phyloP scores from a whole-genome alignment of 73 alveolate genomes.

The Symbiodinium pilosum region DNA sequence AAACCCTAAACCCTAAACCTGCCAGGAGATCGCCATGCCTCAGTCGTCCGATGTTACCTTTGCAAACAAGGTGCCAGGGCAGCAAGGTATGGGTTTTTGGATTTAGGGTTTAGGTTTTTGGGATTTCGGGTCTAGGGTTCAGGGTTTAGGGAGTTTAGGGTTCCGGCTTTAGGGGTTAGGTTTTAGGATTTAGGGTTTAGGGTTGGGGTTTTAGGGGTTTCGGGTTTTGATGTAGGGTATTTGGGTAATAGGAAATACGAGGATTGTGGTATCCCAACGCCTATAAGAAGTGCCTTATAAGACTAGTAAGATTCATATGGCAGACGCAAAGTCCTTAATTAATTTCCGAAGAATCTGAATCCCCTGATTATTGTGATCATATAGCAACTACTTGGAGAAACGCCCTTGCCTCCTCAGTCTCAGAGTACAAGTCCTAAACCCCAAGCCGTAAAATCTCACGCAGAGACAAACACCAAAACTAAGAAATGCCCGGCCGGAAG shows the following conservation, averaged over 20 bases:
- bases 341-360: no score
- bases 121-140: neutral
- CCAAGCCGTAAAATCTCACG: neutral
- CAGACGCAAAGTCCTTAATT: no score
- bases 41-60: slow-evolving; percentile 61
- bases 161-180: neutral
- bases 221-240: no score
- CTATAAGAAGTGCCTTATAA: no score
- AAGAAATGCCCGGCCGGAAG: neutral
- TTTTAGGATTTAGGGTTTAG: neutral
- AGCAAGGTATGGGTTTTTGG: neutral
- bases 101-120: no score
- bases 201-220: neutral
- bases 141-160: neutral
- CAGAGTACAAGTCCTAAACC: no score
- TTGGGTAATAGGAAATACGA: no score
- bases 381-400: no score
- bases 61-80: slow-evolving; percentile 55
- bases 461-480: neutral
- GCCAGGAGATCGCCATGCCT: slow-evolving; percentile 82
- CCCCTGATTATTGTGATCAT: no score
- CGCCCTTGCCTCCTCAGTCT: no score
- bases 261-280: no score
- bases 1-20: neutral
- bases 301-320: no score